A percentile compares a stretch with the other conserved stretches of the same genome.
These are phyloP conservation scores for Hanseniaspora meyeri DNA, from an alignment of 805 yeast species.

Conservation along the genomic window DNA sequence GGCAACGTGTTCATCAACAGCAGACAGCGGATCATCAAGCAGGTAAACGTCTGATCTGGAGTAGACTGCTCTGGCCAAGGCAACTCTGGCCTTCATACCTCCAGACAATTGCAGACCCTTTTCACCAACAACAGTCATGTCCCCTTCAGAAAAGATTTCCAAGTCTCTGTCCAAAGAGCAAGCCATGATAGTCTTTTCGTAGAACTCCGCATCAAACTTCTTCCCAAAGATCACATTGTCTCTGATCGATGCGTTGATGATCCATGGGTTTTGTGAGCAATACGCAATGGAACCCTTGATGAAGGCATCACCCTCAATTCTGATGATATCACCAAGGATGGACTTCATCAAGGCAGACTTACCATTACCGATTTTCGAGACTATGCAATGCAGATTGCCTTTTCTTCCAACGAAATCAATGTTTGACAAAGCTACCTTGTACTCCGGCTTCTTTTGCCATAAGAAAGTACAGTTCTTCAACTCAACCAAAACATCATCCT, in stretches of 20 bases:
- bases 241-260: conserved; percentile 83
- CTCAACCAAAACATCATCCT: conserved; percentile 58
- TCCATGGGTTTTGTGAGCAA: conserved; percentile 92
- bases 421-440: conserved; percentile 53
- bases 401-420: conserved; percentile 53
- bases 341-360: conserved; percentile 74
- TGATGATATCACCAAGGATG: conserved; percentile 69
- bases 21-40: conserved; percentile 85
- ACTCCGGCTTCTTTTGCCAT: conserved; percentile 63
- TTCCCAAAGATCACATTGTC: conserved; percentile 89
- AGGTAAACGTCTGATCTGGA: conserved; percentile 84
- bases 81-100: conserved; percentile 92
- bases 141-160: conserved; percentile 74
- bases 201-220: conserved; percentile 67
- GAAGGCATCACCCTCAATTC: conserved; percentile 57
- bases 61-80: conserved; percentile 91
- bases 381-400: conserved; percentile 72
- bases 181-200: conserved; percentile 67
- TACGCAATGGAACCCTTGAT: conserved; percentile 75
- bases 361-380: conserved; percentile 85
- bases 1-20: conserved; percentile 96
- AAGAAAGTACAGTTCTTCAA: conserved; percentile 58
- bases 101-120: conserved; percentile 94
- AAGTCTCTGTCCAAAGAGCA: conserved; percentile 80
- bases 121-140: conserved; percentile 87